Base-by-base conservation (phyloP, 2,329 filamentous ascomycete genomes). In the Fusarium proliferatum region DNA sequence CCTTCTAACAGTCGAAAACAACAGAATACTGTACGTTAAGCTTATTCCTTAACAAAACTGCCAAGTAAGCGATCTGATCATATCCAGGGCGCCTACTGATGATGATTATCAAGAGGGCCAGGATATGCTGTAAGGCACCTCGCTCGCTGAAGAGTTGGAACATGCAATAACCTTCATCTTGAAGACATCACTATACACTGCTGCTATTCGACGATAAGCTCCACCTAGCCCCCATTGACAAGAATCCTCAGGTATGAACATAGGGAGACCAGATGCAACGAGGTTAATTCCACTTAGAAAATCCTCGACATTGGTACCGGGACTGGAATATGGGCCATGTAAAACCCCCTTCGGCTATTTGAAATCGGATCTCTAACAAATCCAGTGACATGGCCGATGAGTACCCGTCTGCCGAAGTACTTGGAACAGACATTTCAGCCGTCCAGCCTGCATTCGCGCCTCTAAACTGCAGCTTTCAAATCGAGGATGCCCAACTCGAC, bases 251-350 rank as follows among this genome's bases (percentile, higher is more conserved):
- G 52, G 71, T 73, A 66, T 6, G 19, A 12, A 15, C 17, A 48
- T 30, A 8, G 9, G 19, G 23, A 19, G 15, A 12, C 30, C 17
- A 34, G 21, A 19, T 43, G 53, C 28, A 28, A 16, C 17, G 11
- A 26, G 36, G 42, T 60, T 67, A 13, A 75, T 46, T 7, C 5
- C 21, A 5, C 7, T 6, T 45, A 74, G 71, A 71, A 53, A 45
- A 62, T 80, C 16, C 80, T 90, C 28, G 87, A 89, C 71, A 80
- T 89, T n/a, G 86, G 87, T 34, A 90, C 88, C 9, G 89, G 89
- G 16, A 88, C 87, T 4, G 88, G 89, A 6, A 86, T 88, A 68
- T 90, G 88, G 88, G 85, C 88, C 15, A 79, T 76, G 77, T 64
- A 30, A 19, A 58, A 36, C 41, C 36, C 38, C 8, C 9, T 36